A percentile compares a stretch with the other conserved stretches of the same genome.
phyloP scores from a whole-genome alignment of 305 asterid genomes.

The Withania somnifera region DNA sequence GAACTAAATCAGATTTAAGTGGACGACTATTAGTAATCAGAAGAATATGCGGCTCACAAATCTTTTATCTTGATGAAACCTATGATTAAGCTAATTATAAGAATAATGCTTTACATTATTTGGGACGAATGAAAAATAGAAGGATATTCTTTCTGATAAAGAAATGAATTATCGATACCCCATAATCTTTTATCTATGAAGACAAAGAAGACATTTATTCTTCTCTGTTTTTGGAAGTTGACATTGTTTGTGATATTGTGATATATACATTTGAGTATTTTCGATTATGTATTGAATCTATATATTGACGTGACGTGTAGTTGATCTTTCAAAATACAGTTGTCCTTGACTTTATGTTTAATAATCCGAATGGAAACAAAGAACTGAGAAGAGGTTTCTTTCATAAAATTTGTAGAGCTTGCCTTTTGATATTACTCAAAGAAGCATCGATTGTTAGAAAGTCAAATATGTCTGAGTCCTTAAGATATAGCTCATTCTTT shows the following conservation, averaged over 20 bases:
- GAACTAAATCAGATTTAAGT: not conserved
- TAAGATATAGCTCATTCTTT: not conserved
- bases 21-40: not conserved
- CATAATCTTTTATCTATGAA: not conserved
- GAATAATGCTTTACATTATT: not conserved
- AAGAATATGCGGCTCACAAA: not conserved
- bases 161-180: not conserved
- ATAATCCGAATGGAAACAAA: not conserved
- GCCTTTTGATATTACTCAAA: not conserved
- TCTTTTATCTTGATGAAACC: not conserved
- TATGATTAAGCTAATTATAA: not conserved
- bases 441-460: not conserved
- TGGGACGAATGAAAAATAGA: not conserved
- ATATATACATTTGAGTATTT: not conserved
- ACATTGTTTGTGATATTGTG: not conserved
- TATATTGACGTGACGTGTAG: not conserved
- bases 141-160: not conserved
- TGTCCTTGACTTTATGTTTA: not conserved
- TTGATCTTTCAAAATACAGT: conserved; percentile 1
- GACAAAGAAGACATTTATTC: not conserved
- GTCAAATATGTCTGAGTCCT: not conserved
- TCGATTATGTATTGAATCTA: not conserved
- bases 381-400: not conserved
- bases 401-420: not conserved
- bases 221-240: not conserved